Base-by-base conservation (phyloP, 805 yeast species). In the Nakazawaea ernobii region DNA sequence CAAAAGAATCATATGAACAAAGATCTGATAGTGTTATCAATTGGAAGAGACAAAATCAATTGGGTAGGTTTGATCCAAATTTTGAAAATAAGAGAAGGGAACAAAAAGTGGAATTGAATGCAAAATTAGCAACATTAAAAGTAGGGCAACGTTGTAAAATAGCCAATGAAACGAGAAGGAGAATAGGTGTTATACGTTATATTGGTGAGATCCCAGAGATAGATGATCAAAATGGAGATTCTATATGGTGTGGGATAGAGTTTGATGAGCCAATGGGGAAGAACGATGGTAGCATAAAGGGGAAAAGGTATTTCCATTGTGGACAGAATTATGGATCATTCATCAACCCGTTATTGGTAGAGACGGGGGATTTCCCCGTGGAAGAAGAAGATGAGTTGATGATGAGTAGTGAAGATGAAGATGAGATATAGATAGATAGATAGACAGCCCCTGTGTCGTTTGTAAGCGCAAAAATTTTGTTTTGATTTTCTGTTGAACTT, bases 191-290 rank as follows among this genome's bases (percentile, higher is more conserved):
- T n/a, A 74, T 92, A 28, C 68, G 72, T 49, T 92, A 66, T 57
- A 67, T 90, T 11, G 98, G 98, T 2, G 65, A 63, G 35, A 79
- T 92, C 1, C 70, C 78, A 0, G 80, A 74, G 35, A 75, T 90
- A 42, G 82, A 79, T 42, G 60, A 60, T 11, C 52, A 54, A 26
- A 74, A 70, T 2, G 75, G 69, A 20, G 24, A 20, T 32, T 54
- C 55, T 15, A 54, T 65, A 1, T 92, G 97, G 97, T 75, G 86
- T 29, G 98, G 97, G 0, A 76, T 92, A 3, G 86, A 83, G 55
- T 81, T 90, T 46, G 94, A 86, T 55, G 89, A 86, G 54, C 92
- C 97, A 0, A 75, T 77, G 7, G 98, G 98, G 5, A 88, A 85
- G 61, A 88, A 91, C 58, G 79, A 88, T 58, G 98, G 98, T 0